Base-by-base conservation (phyloP, 2,329 filamentous ascomycete genomes). In the Chaetomiaceae sp. region DNA sequence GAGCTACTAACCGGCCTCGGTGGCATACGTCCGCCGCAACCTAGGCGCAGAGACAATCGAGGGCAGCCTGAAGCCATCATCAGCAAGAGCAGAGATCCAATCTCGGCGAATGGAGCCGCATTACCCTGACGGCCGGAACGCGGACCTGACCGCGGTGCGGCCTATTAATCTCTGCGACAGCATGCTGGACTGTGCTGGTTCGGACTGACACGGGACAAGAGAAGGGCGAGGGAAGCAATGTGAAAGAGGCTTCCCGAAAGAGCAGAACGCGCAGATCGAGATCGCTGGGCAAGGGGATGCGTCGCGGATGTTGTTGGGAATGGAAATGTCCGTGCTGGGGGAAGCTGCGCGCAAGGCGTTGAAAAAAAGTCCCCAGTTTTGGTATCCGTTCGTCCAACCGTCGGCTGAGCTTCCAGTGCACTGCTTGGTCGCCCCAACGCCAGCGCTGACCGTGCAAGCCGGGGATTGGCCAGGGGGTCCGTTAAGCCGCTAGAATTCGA, bases 161-260 rank as follows among this genome's bases (percentile, higher is more conserved):
- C 75, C 71, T 74, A 81, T 73, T 73, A 80, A 72, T 64, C 77
- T 76, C 63, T 71, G 76, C 55, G 76, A 69, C 63, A 83, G 67
- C 79, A 83, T 83, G 51, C 59, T 76, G 65, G 48, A 11, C n/a
- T 39, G 44, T 35, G 41, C 26, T 24, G n/a, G 14, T 18, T 30
- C 40, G 39, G 15, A 15, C 15, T 17, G 37, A 43, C 27, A 34
- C n/a, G n/a, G n/a, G n/a, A n/a, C n/a, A 42, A 47, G 53, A 29
- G 39, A 54, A 42, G 33, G 32, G 15, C 38, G 24, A 46, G 59
- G 55, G 54, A 27, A 37, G 14, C 29, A n/a, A 32, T 32, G n/a
- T 6, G 12, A 40, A 38, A 38, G 34, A 29, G 22, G 44, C 34
- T 15, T 39, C 33, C 42, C 44, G 44, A 18, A 24, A 24, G 34